These are phyloP conservation scores for Auriscalpium orientale DNA, from an alignment of 768 basidiomycete species.

Conservation along the genomic window DNA sequence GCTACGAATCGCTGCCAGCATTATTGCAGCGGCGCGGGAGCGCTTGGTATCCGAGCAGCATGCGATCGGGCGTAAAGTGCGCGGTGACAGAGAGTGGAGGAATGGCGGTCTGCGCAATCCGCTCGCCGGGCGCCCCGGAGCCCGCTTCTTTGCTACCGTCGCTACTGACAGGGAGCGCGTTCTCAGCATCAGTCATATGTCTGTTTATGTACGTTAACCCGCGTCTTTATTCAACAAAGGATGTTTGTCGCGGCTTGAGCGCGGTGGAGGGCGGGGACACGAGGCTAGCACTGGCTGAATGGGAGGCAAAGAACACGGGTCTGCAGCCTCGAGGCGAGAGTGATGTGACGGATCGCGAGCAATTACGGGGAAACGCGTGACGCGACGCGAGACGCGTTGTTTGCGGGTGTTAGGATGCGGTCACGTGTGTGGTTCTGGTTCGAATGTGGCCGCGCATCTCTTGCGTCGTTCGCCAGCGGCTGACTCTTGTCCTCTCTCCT, in stretches of 20 bases:
- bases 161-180: no score
- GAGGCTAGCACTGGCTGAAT: not conserved
- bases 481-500: slow-evolving; percentile 7
- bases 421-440: slow-evolving; percentile 15
- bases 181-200: no score
- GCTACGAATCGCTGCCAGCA: no score
- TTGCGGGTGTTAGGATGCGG: slow-evolving; percentile 10
- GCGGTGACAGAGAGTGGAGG: no score
- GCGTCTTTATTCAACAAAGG: no score
- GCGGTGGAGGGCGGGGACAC: no score
- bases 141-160: no score
- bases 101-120: not conserved
- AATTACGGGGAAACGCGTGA: slow-evolving; percentile 7
- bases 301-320: not conserved
- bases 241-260: no score
- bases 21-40: no score
- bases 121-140: not conserved
- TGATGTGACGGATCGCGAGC: not conserved
- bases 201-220: no score
- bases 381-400: slow-evolving; percentile 15
- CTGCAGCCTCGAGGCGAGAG: not conserved
- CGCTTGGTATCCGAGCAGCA: no score
- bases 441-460: slow-evolving; percentile 9
- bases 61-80: no score
- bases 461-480: slow-evolving; percentile 12